phyloP scores from a whole-genome alignment of 2,329 filamentous ascomycete genomes.

The Fusarium siculi region DNA sequence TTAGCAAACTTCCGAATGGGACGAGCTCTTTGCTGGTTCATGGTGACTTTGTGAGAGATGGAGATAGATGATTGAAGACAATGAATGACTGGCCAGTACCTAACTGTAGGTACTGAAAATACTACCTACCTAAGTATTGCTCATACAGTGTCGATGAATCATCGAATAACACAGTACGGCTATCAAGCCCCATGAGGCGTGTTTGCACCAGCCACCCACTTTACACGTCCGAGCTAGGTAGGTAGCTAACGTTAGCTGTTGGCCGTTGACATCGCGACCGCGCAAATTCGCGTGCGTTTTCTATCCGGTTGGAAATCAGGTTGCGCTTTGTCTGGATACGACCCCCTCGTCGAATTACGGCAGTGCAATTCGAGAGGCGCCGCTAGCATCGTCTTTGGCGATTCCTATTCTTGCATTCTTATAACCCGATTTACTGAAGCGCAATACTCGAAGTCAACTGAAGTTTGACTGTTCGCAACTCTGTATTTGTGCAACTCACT shows the following conservation, averaged over 20 bases:
- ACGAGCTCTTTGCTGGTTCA: conserved; percentile 48
- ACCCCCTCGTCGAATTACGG: conserved; percentile 18
- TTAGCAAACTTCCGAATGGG: conserved; percentile 67
- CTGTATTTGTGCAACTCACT: conserved; percentile 1
- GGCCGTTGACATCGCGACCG: conserved; percentile 34
- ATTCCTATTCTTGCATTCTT: background rate
- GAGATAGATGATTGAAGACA: background rate
- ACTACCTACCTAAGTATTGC: background rate
- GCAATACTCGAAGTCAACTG: background rate
- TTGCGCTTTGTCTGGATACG: conserved; percentile 34
- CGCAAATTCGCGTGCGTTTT: conserved; percentile 40
- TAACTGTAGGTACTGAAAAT: background rate
- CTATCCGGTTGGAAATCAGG: conserved; percentile 4
- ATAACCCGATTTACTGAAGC: background rate
- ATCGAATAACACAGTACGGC: background rate
- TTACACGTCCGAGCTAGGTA: conserved; percentile 37
- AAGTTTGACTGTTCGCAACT: background rate
- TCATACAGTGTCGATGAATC: conserved; percentile 6
- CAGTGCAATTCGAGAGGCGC: background rate
- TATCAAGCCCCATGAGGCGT: conserved; percentile 15
- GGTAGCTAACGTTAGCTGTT: background rate
- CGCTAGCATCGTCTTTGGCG: conserved; percentile 5
- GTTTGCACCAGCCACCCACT: conserved; percentile 42
- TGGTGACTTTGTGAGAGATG: conserved; percentile 16
- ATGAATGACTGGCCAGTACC: background rate